phyloP scores from a whole-genome alignment of 768 basidiomycete genomes.

The Termitomyces sp. region DNA sequence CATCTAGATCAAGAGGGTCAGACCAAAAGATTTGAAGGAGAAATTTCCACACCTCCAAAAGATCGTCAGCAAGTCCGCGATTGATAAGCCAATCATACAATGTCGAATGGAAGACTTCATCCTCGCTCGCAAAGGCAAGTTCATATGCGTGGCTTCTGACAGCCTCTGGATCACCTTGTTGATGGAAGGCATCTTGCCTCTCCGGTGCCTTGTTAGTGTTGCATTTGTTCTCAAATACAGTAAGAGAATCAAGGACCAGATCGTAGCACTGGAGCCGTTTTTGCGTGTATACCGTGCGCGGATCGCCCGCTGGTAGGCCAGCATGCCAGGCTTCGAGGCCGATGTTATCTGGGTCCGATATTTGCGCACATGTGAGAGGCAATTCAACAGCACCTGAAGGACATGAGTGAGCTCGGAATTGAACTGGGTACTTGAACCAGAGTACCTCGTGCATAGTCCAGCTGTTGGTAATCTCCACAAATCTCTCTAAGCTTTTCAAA shows the following conservation, averaged over 20 bases:
- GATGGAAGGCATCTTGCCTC: constrained; percentile 21
- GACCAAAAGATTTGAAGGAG: constrained; percentile 1
- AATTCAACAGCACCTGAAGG: constrained; percentile 77
- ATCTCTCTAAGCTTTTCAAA: constrained; percentile 85
- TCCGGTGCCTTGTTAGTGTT: constrained; percentile 23
- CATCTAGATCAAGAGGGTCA: constrained; percentile 47
- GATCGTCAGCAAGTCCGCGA: constrained; percentile 77
- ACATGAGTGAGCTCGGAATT: neutral
- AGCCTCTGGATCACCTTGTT: constrained; percentile 57
- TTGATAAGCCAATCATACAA: constrained; percentile 93
- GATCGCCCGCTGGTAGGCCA: constrained; percentile 55
- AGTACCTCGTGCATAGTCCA: constrained; percentile 80
- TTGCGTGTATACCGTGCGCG: constrained; percentile 56
- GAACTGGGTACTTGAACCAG: neutral
- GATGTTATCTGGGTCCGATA: constrained; percentile 72
- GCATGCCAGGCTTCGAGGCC: constrained; percentile 78
- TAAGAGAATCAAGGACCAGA: constrained; percentile 78
- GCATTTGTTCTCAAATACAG: constrained; percentile 72
- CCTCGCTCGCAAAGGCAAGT: constrained; percentile 78
- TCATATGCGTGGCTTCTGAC: constrained; percentile 86
- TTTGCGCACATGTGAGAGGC: constrained; percentile 78
- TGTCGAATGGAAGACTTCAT: constrained; percentile 92
- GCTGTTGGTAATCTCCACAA: constrained; percentile 83
- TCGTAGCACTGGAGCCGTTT: constrained; percentile 75
- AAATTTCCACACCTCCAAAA: constrained; percentile 72